phyloP scores from a whole-genome alignment of 768 basidiomycete genomes.

The Tulasnella sp. region DNA sequence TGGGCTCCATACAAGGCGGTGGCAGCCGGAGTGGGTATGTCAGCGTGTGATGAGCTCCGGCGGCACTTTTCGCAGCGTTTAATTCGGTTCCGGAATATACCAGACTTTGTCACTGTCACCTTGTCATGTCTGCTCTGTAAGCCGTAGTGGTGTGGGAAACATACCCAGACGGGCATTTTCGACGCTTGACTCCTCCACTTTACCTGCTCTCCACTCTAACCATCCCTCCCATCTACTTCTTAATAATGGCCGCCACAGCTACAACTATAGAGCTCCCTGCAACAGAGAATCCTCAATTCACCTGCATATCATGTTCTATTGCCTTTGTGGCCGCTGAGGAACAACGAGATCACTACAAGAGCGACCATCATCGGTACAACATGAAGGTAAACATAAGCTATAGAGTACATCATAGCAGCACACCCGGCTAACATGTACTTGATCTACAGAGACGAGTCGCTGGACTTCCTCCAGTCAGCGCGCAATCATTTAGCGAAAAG shows the following conservation, averaged over 20 bases:
- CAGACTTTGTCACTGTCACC: no score
- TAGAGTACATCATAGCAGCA: neutral
- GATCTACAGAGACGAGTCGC: constrained; percentile 64
- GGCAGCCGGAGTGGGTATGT: constrained; percentile 35
- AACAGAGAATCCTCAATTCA: constrained; percentile 36
- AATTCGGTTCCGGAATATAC: no score
- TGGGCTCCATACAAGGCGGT: constrained; percentile 52
- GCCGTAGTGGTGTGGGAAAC: no score
- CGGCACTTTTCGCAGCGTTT: neutral
- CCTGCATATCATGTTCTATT: constrained; percentile 85
- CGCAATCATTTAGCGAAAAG: constrained; percentile 72
- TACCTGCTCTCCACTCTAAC: neutral
- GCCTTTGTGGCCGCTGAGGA: constrained; percentile 73
- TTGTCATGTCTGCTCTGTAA: no score
- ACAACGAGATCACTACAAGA: constrained; percentile 81
- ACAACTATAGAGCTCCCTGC: neutral
- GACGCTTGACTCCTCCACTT: neutral
- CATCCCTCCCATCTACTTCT: neutral
- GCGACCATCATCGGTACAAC: constrained; percentile 95
- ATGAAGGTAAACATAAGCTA: constrained; percentile 47
- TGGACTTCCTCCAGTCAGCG: constrained; percentile 72
- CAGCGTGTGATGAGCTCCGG: constrained; percentile 7
- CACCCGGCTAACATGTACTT: neutral
- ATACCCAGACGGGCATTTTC: no score
- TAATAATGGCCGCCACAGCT: neutral